phyloP scores from a whole-genome alignment of 2,329 filamentous ascomycete species.

The Calonectria leucothoes region DNA sequence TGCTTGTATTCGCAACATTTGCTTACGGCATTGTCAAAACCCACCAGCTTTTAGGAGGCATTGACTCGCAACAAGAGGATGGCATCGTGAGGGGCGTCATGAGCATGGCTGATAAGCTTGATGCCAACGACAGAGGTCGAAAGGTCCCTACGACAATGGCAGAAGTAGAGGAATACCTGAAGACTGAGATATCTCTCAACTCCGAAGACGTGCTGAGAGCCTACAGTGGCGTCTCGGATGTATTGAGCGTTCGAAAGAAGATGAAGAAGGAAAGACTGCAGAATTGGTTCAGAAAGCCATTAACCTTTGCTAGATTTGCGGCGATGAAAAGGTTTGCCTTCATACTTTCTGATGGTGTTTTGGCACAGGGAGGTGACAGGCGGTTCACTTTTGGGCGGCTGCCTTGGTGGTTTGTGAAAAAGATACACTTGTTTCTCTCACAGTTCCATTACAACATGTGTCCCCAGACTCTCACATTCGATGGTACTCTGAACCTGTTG shows the following conservation, averaged over 20 bases:
- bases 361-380: background rate
- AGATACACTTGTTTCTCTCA: background rate
- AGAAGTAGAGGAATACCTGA: conserved; percentile 4
- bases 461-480: background rate
- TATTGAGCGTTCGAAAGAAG: background rate
- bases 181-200: background rate
- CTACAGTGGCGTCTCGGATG: background rate
- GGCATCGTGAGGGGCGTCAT: background rate
- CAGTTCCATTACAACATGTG: conserved; percentile 14
- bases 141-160: conserved; percentile 6
- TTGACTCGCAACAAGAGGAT: background rate
- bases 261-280: background rate
- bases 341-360: background rate
- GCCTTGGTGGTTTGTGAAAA: background rate
- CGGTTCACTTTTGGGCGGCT: background rate
- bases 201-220: background rate
- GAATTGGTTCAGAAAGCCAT: background rate
- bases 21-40: conserved; percentile 11
- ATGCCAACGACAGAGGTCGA: conserved; percentile 1
- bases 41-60: background rate
- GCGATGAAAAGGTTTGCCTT: background rate
- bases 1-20: conserved; percentile 20
- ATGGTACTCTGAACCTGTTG: conserved; percentile 8
- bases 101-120: conserved; percentile 19
- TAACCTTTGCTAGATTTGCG: background rate